Evolutionary conservation across 495 filamentous ascomycete species (phyloP), one percentile per base, ranked within the genome.

Genomic region (Talaromyces borbonicus): DNA sequence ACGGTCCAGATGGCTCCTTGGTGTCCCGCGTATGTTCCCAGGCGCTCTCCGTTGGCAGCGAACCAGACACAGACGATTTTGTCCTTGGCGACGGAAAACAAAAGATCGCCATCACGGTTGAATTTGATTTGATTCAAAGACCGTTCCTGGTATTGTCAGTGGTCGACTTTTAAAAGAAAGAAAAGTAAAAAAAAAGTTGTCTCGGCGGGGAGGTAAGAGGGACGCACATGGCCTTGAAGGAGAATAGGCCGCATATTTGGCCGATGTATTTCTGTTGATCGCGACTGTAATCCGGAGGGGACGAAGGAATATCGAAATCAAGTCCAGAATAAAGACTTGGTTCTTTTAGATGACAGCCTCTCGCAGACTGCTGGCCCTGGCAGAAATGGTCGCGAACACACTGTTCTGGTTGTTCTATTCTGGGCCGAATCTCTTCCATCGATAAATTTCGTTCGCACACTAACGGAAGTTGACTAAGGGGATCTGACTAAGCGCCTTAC

Each of bases 1-100:
- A 99, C 85, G 46, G 90, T 95, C 92, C 92, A 99, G 66, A 99
- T 82, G 50, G 92, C 93, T 65, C 92, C 92, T 60, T 90, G 83
- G 74, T 99, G 92, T 58, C 92, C 92, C 58, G 85, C 79, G 69
- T 99, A 99, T 50, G 90, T 93, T 59, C 90, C 90, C 44, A 97
- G 75, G 51, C 90, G 81, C 74, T 95, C 89, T 68, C 89, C 89
- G 68, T 94, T 95, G 66, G 85, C 85, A 37, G 87, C 79, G 71
- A 79, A 95, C 89, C 90, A 96, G 50, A 78, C 88, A 73, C 90
- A 94, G 55, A 95, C 85, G 51, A 90, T 77, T 64, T 97, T 92
- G 72, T 99, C 92, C 71, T 99, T 99, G 47, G 92, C 80, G 38
- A 88, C 87, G 42, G 92, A 96, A 73, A 99, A 97, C 54, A 99